phyloP scores from a whole-genome alignment of 2,329 filamentous ascomycete genomes.

The Cercospora citrullina region DNA sequence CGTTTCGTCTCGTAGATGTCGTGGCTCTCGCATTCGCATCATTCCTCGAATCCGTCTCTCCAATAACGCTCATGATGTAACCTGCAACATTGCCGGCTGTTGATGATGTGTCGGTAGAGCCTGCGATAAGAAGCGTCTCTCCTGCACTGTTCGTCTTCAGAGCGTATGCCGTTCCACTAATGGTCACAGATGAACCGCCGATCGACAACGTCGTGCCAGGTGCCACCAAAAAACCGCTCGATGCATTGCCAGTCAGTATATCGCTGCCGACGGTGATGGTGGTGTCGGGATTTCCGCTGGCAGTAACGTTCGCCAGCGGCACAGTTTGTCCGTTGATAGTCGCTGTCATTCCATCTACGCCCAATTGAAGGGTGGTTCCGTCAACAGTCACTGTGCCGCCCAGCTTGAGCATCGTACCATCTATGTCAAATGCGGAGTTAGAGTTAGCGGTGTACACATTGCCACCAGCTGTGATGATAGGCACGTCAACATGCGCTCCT shows the following conservation, averaged over 20 bases:
- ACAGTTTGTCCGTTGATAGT: background rate
- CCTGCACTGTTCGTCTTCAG: constrained; percentile 9
- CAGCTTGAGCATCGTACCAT: background rate
- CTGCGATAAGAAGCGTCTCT: constrained; percentile 6
- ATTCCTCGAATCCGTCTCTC: background rate
- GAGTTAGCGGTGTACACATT: background rate
- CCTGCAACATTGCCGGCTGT: background rate
- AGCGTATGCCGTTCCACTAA: constrained; percentile 12
- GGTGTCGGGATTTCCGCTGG: background rate
- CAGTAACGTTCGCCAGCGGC: background rate
- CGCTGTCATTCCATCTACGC: background rate
- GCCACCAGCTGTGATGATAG: background rate
- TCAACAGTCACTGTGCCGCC: background rate
- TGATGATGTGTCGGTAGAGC: background rate
- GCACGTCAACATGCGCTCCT: background rate
- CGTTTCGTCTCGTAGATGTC: background rate
- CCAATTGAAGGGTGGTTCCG: background rate
- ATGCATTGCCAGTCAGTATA: background rate
- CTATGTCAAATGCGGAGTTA: background rate
- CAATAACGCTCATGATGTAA: constrained; percentile 8
- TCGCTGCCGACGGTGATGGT: background rate
- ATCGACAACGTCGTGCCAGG: constrained; percentile 7
- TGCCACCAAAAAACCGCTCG: background rate
- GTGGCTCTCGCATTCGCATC: background rate
- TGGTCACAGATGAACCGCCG: constrained; percentile 8